Conservation (phyloP, 495 filamentous ascomycete genomes). For the Hypoxylon lenormandii region DNA sequence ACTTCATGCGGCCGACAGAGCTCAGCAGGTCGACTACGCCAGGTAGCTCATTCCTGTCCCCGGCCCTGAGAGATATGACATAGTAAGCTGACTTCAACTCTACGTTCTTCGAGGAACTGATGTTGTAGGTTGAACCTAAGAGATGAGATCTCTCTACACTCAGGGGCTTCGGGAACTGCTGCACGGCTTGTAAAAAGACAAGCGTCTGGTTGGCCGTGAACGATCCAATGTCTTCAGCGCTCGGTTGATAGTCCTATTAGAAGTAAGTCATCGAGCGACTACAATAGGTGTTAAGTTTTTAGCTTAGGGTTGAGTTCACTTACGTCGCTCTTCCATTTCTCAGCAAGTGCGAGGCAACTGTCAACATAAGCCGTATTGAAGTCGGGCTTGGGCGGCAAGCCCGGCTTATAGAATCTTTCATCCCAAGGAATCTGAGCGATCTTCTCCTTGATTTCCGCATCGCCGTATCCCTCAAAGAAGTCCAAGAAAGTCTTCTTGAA, state of each 20-base stretch:
- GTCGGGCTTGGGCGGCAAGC: slow-evolving; percentile 86
- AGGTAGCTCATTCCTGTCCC: slow-evolving; percentile 72
- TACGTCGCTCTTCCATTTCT: slow-evolving; percentile 74
- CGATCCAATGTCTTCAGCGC: slow-evolving; percentile 71
- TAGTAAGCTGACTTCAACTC: slow-evolving; percentile 85
- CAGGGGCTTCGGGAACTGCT: slow-evolving; percentile 72
- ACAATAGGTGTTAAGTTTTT: neutral
- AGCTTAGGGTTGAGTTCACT: slow-evolving; percentile 9
- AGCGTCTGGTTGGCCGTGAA: slow-evolving; percentile 88
- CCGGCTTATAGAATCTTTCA: slow-evolving; percentile 82
- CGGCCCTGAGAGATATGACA: slow-evolving; percentile 78
- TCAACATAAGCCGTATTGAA: slow-evolving; percentile 91
- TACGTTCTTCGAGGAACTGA: slow-evolving; percentile 77
- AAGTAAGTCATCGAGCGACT: slow-evolving; percentile 19
- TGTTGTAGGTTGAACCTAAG: slow-evolving; percentile 78
- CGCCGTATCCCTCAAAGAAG: slow-evolving; percentile 79
- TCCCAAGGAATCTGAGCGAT: slow-evolving; percentile 86
- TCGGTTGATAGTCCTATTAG: slow-evolving; percentile 70
- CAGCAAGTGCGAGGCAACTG: slow-evolving; percentile 81
- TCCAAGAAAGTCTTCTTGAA: slow-evolving; percentile 87
- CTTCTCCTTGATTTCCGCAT: slow-evolving; percentile 70
- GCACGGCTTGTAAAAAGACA: slow-evolving; percentile 84
- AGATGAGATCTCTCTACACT: slow-evolving; percentile 69
- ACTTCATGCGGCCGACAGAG: slow-evolving; percentile 94
- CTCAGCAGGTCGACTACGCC: slow-evolving; percentile 80